These are phyloP conservation scores for Cercospora sp. DNA, from an alignment of 2,329 filamentous ascomycete genomes.

Conservation along the genomic window DNA sequence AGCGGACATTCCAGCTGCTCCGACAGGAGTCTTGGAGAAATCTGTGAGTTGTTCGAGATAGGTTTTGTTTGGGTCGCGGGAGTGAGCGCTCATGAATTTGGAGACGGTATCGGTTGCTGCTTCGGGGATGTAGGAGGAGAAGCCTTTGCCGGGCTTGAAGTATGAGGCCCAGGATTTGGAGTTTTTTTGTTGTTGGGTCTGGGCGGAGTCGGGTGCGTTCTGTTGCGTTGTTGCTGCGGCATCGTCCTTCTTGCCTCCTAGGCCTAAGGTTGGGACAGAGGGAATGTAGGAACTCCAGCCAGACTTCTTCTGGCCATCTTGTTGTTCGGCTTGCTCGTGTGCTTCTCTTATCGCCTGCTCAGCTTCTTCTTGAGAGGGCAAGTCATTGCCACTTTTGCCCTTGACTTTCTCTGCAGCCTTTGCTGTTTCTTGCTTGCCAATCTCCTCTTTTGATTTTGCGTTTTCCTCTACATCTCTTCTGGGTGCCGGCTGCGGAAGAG, in stretches of 20 bases:
- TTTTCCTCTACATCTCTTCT: conserved; percentile 28
- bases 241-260: conserved; percentile 28
- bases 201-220: conserved; percentile 24
- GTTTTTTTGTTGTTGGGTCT: conserved; percentile 39
- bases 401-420: conserved; percentile 30
- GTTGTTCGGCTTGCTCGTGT: conserved; percentile 23
- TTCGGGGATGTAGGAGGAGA: conserved; percentile 51
- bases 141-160: conserved; percentile 50
- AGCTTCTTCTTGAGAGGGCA: conserved; percentile 40
- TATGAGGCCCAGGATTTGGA: conserved; percentile 49
- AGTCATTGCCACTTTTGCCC: conserved; percentile 29
- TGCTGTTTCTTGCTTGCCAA: conserved; percentile 25
- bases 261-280: conserved; percentile 22
- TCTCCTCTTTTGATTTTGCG: conserved; percentile 25
- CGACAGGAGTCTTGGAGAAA: conserved; percentile 53
- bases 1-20: conserved; percentile 47
- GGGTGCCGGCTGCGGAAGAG: conserved; percentile 46
- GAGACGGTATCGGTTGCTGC: conserved; percentile 43
- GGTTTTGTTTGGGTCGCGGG: conserved; percentile 50
- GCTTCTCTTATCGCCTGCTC: conserved; percentile 34
- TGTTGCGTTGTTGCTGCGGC: conserved; percentile 15
- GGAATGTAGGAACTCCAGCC: conserved; percentile 39
- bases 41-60: conserved; percentile 53
- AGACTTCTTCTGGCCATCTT: conserved; percentile 30
- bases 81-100: conserved; percentile 47